A percentile compares a stretch with the other conserved stretches of the same genome.
Conservation (phyloP, 805 yeast genomes). For the Kluyveromyces dobzhanskii region DNA sequence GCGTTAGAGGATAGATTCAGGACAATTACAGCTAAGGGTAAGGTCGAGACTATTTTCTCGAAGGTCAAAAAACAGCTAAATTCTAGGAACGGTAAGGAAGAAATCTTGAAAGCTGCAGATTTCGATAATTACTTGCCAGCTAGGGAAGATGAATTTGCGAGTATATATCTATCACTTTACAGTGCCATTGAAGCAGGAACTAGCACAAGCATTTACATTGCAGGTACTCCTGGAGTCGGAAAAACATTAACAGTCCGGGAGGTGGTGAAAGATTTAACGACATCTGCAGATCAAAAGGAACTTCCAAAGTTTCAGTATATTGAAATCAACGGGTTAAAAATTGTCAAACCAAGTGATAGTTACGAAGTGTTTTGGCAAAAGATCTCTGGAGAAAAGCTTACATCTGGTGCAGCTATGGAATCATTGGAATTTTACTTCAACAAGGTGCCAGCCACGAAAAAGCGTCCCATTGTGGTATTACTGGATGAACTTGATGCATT, state of each 20-base stretch:
- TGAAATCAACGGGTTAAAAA: conserved; percentile 87
- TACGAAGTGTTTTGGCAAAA: conserved; percentile 80
- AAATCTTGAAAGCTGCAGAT: conserved; percentile 31
- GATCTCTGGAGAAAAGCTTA: conserved; percentile 49
- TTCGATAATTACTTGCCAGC: conserved; percentile 61
- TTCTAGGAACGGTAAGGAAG: conserved; percentile 36
- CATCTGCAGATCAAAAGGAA: conserved; percentile 31
- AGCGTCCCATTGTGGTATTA: conserved; percentile 54
- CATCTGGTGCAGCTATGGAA: conserved; percentile 56
- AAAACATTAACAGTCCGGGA: conserved; percentile 91
- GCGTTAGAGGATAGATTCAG: conserved; percentile 25
- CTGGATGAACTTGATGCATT: conserved; percentile 93
- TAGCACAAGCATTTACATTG: conserved; percentile 81
- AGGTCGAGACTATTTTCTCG: conserved; percentile 28
- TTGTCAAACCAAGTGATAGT: conserved; percentile 69
- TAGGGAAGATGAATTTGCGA: conserved; percentile 73
- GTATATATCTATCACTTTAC: conserved; percentile 60
- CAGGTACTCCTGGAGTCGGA: conserved; percentile 98
- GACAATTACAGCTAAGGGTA: conserved; percentile 33
- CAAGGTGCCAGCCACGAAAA: conserved; percentile 27
- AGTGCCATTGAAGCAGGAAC: conserved; percentile 59
- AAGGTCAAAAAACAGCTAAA: conserved; percentile 29
- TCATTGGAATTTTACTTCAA: conserved; percentile 65
- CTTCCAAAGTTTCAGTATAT: conserved; percentile 54
- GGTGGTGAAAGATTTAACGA: conserved; percentile 61